Conservation (phyloP, 805 yeast species). For the Yarrowia divulgata region DNA sequence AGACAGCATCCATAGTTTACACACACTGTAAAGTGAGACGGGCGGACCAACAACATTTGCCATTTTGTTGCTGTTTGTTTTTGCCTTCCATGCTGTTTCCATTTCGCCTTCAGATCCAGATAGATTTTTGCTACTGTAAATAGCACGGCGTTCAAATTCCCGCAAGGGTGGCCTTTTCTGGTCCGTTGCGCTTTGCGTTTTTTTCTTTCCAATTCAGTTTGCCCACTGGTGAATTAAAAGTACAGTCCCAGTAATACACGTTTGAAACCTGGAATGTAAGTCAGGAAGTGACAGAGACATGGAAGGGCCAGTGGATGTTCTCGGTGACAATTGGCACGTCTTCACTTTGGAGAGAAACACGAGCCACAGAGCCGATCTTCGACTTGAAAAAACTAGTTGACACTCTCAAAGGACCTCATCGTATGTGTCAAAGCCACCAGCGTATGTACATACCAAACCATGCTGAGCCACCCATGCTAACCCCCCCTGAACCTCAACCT, state of each 20-base stretch:
- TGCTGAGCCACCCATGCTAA: not conserved
- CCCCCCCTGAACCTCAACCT: not conserved
- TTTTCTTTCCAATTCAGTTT: not conserved
- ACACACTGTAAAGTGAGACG: not conserved
- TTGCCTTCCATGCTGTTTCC: not conserved
- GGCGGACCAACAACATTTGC: not conserved
- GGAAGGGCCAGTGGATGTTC: not conserved
- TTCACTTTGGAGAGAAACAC: too few species aligned
- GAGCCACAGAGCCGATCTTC: too few species aligned
- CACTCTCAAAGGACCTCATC: too few species aligned
- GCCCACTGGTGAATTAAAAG: not conserved
- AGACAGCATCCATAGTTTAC: not conserved
- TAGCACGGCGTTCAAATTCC: conserved; percentile 25
- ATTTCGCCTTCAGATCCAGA: not conserved
- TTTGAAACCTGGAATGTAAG: conserved; percentile 16
- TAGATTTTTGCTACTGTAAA: not conserved
- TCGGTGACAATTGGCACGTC: too few species aligned
- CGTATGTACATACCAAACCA: not conserved
- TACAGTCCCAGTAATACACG: not conserved
- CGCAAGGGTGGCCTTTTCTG: conserved; percentile 6
- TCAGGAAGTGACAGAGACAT: not conserved
- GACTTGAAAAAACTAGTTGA: too few species aligned
- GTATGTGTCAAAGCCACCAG: too few species aligned
- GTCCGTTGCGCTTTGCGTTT: not conserved
- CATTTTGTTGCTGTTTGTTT: too few species aligned